A percentile compares a stretch with the other conserved stretches of the same genome.
These are phyloP conservation scores for Fusarium mexicanum DNA, from an alignment of 2,329 filamentous ascomycete genomes.

Conservation along the genomic window DNA sequence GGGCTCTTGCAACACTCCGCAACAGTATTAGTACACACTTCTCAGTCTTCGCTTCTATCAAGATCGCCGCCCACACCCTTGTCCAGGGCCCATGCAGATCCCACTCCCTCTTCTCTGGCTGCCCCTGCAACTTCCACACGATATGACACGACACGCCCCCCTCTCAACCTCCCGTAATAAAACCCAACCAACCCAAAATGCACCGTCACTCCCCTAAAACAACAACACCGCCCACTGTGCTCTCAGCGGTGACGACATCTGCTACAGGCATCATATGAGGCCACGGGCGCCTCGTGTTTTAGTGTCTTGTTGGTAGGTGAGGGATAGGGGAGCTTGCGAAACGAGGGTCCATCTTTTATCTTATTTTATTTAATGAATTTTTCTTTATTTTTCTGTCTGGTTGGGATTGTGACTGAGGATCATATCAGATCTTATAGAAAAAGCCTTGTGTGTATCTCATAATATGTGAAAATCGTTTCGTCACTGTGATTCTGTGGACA, in stretches of 20 bases:
- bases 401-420: neutral
- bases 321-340: neutral
- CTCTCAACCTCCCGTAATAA: conserved; percentile 7
- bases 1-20: conserved; percentile 23
- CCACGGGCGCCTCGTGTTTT: conserved; percentile 31
- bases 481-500: conserved; percentile 27
- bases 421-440: conserved; percentile 1
- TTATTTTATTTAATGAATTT: neutral
- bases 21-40: neutral
- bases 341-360: conserved; percentile 26
- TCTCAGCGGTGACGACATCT: conserved; percentile 33
- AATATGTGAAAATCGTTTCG: neutral
- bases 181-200: neutral
- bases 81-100: conserved; percentile 21
- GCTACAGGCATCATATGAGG: neutral
- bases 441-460: neutral
- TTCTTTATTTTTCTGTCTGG: neutral
- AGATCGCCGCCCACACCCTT: conserved; percentile 31
- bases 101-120: conserved; percentile 6
- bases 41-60: conserved; percentile 8
- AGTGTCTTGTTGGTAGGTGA: conserved; percentile 10
- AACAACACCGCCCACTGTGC: conserved; percentile 12
- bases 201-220: conserved; percentile 12
- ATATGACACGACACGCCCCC: conserved; percentile 34
- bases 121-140: conserved; percentile 16